Evolutionary conservation across 768 basidiomycete species (phyloP).

Genomic region (Stropharia rugosoannulata): DNA sequence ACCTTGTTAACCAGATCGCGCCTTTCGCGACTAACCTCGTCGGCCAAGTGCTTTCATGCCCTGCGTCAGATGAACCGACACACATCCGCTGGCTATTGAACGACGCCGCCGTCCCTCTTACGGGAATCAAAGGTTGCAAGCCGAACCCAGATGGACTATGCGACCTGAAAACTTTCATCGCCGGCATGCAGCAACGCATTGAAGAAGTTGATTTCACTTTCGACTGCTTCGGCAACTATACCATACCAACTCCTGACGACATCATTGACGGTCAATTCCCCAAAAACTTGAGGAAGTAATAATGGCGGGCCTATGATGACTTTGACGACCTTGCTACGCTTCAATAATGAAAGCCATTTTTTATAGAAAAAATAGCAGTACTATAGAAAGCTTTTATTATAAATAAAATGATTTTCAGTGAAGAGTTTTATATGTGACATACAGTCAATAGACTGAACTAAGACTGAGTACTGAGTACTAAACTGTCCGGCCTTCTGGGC

Average conservation of each 20-base stretch:
- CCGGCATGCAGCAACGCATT: slow-evolving; percentile 54
- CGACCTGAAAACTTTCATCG: slow-evolving; percentile 56
- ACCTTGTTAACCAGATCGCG: slow-evolving; percentile 28
- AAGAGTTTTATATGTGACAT: too few species aligned
- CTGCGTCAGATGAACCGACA: slow-evolving; percentile 20
- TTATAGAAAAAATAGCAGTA: too few species aligned
- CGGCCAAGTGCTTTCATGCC: slow-evolving; percentile 48
- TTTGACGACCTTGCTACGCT: neutral
- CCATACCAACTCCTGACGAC: slow-evolving; percentile 36
- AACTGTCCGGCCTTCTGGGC: too few species aligned
- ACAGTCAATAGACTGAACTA: too few species aligned
- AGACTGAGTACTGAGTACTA: too few species aligned
- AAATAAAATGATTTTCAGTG: too few species aligned
- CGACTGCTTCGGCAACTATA: slow-evolving; percentile 58
- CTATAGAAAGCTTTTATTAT: too few species aligned
- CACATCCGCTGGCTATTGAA: slow-evolving; percentile 74
- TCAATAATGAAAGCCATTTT: too few species aligned
- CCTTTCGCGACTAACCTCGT: slow-evolving; percentile 36
- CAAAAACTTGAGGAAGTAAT: slow-evolving; percentile 12
- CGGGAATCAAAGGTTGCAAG: slow-evolving; percentile 60
- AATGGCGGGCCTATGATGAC: neutral
- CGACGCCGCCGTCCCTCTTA: slow-evolving; percentile 70
- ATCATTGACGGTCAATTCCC: slow-evolving; percentile 37
- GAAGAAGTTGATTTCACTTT: slow-evolving; percentile 58
- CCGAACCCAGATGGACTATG: slow-evolving; percentile 61